Evolutionary conservation across 2,329 filamentous ascomycete species (phyloP).

Genomic region (Epichloe sylvatica): DNA sequence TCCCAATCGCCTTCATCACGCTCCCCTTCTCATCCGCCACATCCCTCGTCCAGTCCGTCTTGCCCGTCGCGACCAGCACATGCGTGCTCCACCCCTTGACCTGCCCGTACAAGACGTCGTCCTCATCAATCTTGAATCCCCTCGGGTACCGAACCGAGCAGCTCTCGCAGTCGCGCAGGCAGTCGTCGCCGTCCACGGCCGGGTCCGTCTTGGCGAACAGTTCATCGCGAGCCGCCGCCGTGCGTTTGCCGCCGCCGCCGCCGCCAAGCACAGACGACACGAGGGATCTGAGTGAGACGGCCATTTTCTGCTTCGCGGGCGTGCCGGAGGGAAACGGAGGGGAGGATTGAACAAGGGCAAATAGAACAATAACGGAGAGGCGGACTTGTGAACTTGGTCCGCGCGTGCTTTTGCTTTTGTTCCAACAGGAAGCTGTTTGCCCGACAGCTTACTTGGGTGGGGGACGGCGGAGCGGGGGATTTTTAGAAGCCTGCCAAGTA

Average conservation of each 20-base stretch:
- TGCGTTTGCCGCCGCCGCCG: conserved; percentile 10
- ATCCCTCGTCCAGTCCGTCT: conserved; percentile 85
- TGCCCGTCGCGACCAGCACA: conserved; percentile 83
- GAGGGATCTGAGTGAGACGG: conserved; percentile 23
- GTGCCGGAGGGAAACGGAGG: too few species aligned
- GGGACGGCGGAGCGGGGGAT: too few species aligned
- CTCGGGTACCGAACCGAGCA: conserved; percentile 67
- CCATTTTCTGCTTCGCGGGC: conserved; percentile 27
- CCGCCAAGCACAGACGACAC: conserved; percentile 17
- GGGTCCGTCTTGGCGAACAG: conserved; percentile 66
- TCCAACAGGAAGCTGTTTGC: too few species aligned
- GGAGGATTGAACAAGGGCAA: too few species aligned
- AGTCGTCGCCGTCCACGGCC: conserved; percentile 75
- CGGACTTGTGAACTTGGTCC: too few species aligned
- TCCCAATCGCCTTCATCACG: conserved; percentile 62
- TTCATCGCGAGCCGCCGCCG: conserved; percentile 18
- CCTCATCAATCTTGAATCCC: conserved; percentile 58
- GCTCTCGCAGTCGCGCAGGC: conserved; percentile 69
- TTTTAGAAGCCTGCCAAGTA: too few species aligned
- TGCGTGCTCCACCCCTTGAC: conserved; percentile 80
- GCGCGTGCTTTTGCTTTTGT: too few species aligned
- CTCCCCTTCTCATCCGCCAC: conserved; percentile 74
- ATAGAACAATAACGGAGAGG: too few species aligned
- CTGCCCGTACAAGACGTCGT: conserved; percentile 69
- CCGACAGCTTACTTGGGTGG: too few species aligned